Percentiles rank a stretch among this genome's conserved stretches.
These are phyloP conservation scores for Monilinia vaccinii-corymbosi DNA, from an alignment of 2,329 filamentous ascomycete genomes.

Conservation along the genomic window DNA sequence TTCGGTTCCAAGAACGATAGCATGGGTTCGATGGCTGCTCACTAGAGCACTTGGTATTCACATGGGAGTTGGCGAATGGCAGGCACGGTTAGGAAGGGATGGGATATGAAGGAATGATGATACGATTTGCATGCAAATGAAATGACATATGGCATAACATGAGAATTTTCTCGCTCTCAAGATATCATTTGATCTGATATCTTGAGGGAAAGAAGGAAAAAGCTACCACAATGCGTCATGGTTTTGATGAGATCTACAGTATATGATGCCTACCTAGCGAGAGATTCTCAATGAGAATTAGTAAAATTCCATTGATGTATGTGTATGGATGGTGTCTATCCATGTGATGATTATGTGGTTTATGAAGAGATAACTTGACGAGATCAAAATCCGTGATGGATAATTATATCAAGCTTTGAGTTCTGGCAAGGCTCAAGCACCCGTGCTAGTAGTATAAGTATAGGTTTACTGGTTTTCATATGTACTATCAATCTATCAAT, in stretches of 20 bases:
- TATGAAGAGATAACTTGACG: no score
- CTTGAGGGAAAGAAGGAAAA: neutral
- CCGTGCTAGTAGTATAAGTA: no score
- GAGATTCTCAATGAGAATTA: neutral
- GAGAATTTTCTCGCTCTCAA: neutral
- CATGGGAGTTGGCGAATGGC: conserved; percentile 3
- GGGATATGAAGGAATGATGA: neutral
- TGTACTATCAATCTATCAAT: no score
- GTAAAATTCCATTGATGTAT: neutral
- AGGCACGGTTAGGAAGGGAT: neutral
- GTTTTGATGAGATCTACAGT: no score
- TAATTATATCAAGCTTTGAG: no score
- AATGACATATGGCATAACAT: neutral
- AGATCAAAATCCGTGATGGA: no score
- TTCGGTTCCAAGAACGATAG: conserved; percentile 30
- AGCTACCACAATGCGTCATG: neutral
- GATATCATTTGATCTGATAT: neutral
- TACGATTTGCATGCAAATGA: neutral
- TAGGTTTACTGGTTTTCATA: no score
- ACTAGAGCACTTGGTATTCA: conserved; percentile 17
- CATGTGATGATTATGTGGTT: no score
- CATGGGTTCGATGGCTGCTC: conserved; percentile 21
- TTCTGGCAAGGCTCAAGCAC: no score
- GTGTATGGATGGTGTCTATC: neutral
- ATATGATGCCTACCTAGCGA: no score